Evolutionary conservation across 2,329 filamentous ascomycete species (phyloP), one percentile per base, ranked within the genome.

Genomic region (Aspergillus flavus): DNA sequence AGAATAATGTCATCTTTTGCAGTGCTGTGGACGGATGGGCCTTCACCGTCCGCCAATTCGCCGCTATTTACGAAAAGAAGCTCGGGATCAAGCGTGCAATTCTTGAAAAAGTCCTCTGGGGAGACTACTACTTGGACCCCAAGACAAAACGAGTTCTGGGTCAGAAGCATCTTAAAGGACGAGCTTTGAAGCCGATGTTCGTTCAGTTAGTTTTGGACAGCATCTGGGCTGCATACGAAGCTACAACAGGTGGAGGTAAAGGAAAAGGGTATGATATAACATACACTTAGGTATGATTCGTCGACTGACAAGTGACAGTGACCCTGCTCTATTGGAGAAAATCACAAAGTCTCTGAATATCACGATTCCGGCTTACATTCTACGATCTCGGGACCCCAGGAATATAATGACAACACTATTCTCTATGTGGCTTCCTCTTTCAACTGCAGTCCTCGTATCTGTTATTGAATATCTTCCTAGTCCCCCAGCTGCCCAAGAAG

Each of bases 11-110:
- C 77, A 98, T 99, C 67, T 99, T 99, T 77, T 93, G 93, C 81
- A 98, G 94, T 76, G 95, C 95, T 64, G 91, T 97, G 61, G 95
- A 99, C 75, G 95, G 95, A n/a, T 99, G 95, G 95, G 95, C 95
- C 3, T 99, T 99, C 73, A 99, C 95, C 0, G 90, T 97, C 57
- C 88, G 93, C 57, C 95, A 99, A 72, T 99, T 99, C 75, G 94
- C 95, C 21, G 87, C 87, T 43, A 82, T 98, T 32, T 99, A 98
- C 74, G 94, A 98, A 79, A 96, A 94, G 83, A 99, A 99, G 78
- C 86, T 99, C 7, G 94, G 95, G 16, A 96, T 98, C 78, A 98
- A 97, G 79, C 87, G 94, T 54, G 88, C 88, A 30, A 80, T 92
- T 0, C 86, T 99, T 74, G 94, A 99, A 78, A 97, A 95, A 75